Conservation (phyloP, 108 stramenopile genomes). For the Cylindrotheca closterium region DNA sequence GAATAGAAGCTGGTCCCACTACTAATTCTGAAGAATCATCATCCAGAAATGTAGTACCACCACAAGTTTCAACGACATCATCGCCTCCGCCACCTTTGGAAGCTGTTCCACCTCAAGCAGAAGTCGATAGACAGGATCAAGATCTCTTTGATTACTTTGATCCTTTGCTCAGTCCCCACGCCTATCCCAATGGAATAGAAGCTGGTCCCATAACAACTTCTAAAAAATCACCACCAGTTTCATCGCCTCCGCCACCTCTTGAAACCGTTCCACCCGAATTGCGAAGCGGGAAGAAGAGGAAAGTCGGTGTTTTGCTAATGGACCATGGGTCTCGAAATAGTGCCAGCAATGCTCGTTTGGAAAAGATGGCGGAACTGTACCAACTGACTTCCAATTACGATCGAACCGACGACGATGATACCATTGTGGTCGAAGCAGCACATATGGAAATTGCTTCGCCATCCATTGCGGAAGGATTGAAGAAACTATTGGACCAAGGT, state of each 20-base stretch:
- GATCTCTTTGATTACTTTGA: constrained; percentile 65
- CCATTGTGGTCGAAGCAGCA: constrained; percentile 63
- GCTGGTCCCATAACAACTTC: not conserved
- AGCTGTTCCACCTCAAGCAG: not conserved
- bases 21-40: too few species aligned
- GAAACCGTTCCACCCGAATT: not conserved
- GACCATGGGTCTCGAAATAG: constrained; percentile 88
- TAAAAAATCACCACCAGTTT: not conserved
- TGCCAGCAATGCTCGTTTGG: constrained; percentile 75
- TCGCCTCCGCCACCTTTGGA: not conserved
- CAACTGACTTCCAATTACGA: constrained; percentile 20
- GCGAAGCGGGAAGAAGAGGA: constrained; percentile 16
- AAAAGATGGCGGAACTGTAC: constrained; percentile 70
- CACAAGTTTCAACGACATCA: not conserved
- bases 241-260: not conserved
- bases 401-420: constrained; percentile 1
- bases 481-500: constrained; percentile 47
- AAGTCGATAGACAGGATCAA: constrained; percentile 1
- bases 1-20: constrained; percentile 36
- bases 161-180: constrained; percentile 77
- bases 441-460: constrained; percentile 94
- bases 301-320: constrained; percentile 84
- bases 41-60: too few species aligned
- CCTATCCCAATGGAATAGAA: constrained; percentile 67
- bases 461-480: constrained; percentile 69